Percentiles rank a stretch among this genome's conserved stretches.
phyloP scores from a whole-genome alignment of 2,329 filamentous ascomycete species.

The Talaromyces sp. region DNA sequence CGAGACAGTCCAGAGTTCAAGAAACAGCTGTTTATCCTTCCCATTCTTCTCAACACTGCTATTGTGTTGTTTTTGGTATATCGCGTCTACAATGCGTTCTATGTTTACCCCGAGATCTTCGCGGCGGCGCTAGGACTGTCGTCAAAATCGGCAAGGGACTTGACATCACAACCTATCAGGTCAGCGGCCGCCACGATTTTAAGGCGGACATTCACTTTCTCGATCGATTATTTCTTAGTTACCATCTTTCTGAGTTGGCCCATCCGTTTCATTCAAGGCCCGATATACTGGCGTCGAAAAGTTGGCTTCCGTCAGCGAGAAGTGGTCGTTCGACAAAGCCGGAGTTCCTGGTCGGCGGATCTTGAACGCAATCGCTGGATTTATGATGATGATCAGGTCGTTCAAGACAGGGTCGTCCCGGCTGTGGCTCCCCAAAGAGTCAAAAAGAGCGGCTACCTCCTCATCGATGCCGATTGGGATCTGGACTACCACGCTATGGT shows the following conservation, averaged over 20 bases:
- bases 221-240: slow-evolving; percentile 68
- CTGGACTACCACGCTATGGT: slow-evolving; percentile 82
- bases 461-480: slow-evolving; percentile 82
- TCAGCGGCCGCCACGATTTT: slow-evolving; percentile 56
- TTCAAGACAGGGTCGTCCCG: slow-evolving; percentile 56
- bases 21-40: slow-evolving; percentile 75
- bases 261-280: slow-evolving; percentile 64
- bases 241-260: slow-evolving; percentile 71
- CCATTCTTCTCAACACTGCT: slow-evolving; percentile 68
- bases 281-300: slow-evolving; percentile 67
- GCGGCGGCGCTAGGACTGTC: slow-evolving; percentile 61
- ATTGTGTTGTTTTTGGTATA: slow-evolving; percentile 63
- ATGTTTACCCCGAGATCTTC: slow-evolving; percentile 68
- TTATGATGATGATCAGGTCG: slow-evolving; percentile 51
- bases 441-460: slow-evolving; percentile 80
- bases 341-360: slow-evolving; percentile 62
- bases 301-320: slow-evolving; percentile 76
- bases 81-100: slow-evolving; percentile 65
- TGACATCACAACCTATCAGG: slow-evolving; percentile 53
- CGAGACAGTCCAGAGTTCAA: slow-evolving; percentile 66
- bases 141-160: slow-evolving; percentile 64
- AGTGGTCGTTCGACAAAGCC: slow-evolving; percentile 74
- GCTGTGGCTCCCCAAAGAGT: slow-evolving; percentile 67
- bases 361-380: slow-evolving; percentile 49
- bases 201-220: slow-evolving; percentile 61